These are phyloP conservation scores for Leptoxyphium fumago DNA, from an alignment of 2,329 filamentous ascomycete species.

Conservation along the genomic window DNA sequence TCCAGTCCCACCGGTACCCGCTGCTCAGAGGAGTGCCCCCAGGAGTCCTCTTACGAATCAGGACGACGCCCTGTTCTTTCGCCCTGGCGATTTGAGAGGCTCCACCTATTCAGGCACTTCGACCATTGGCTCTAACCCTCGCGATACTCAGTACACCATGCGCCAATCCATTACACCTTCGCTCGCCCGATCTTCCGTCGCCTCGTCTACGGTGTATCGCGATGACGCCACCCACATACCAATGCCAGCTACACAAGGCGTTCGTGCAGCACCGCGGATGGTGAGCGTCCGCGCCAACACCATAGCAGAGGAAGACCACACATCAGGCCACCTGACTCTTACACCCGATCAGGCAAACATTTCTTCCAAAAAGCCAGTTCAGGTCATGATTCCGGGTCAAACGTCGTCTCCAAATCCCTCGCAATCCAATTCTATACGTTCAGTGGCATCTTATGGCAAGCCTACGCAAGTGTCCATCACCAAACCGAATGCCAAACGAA, in stretches of 20 bases:
- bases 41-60: conserved; percentile 35
- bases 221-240: conserved; percentile 74
- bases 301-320: conserved; percentile 24
- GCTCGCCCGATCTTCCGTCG: conserved; percentile 46
- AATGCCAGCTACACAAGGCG: conserved; percentile 68
- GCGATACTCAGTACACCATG: conserved; percentile 22
- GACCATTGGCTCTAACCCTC: conserved; percentile 21
- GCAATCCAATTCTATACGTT: conserved; percentile 22
- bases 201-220: conserved; percentile 74
- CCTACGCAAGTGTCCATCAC: conserved; percentile 32
- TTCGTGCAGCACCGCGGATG: conserved; percentile 77
- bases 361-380: conserved; percentile 36
- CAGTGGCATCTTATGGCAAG: conserved; percentile 21
- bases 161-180: conserved; percentile 33
- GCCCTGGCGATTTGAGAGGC: conserved; percentile 77
- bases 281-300: conserved; percentile 74
- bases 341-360: background rate
- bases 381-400: conserved; percentile 26
- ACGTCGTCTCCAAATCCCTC: conserved; percentile 15
- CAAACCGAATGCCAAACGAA: conserved; percentile 12
- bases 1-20: conserved; percentile 86
- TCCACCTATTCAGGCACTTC: conserved; percentile 77
- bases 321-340: conserved; percentile 13
- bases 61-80: conserved; percentile 80
- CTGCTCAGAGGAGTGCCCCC: conserved; percentile 32